A percentile compares a stretch with the other conserved stretches of the same genome.
Conservation (phyloP, 2,329 filamentous ascomycete species). For the Microdochium bolleyi region DNA sequence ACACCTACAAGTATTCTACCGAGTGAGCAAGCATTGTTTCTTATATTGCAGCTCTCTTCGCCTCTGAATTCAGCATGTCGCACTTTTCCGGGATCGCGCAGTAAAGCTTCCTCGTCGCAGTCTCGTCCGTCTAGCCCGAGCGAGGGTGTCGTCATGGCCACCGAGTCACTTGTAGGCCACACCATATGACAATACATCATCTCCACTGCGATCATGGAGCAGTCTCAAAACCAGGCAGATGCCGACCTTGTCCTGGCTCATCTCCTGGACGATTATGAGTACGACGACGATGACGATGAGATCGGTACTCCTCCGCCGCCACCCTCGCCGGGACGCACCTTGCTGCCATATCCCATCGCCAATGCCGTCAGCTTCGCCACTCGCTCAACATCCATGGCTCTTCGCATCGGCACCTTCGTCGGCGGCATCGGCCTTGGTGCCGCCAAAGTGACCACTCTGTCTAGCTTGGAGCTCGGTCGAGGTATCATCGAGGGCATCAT, state of each 20-base stretch:
- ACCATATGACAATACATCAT: background rate
- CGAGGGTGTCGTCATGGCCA: too few species aligned
- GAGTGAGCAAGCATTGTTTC: too few species aligned
- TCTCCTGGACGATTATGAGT: background rate
- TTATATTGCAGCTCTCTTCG: too few species aligned
- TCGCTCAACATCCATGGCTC: conserved; percentile 48
- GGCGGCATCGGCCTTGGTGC: conserved; percentile 43
- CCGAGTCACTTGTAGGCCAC: too few species aligned
- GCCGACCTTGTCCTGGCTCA: background rate
- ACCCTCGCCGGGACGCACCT: conserved; percentile 28
- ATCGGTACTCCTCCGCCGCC: background rate
- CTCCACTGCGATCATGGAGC: background rate
- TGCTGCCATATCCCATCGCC: conserved; percentile 50
- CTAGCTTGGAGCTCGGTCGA: conserved; percentile 48
- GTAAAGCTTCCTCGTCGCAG: too few species aligned
- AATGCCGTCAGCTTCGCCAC: conserved; percentile 53
- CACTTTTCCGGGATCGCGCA: too few species aligned
- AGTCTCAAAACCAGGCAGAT: background rate
- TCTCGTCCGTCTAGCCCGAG: too few species aligned
- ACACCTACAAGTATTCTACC: background rate
- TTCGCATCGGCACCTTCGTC: conserved; percentile 44
- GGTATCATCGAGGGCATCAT: conserved; percentile 46
- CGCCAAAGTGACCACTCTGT: conserved; percentile 47
- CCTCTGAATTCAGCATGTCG: too few species aligned
- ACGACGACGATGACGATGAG: background rate